phyloP scores from a whole-genome alignment of 2,329 filamentous ascomycete species.

The Colletotrichum theobromicola region DNA sequence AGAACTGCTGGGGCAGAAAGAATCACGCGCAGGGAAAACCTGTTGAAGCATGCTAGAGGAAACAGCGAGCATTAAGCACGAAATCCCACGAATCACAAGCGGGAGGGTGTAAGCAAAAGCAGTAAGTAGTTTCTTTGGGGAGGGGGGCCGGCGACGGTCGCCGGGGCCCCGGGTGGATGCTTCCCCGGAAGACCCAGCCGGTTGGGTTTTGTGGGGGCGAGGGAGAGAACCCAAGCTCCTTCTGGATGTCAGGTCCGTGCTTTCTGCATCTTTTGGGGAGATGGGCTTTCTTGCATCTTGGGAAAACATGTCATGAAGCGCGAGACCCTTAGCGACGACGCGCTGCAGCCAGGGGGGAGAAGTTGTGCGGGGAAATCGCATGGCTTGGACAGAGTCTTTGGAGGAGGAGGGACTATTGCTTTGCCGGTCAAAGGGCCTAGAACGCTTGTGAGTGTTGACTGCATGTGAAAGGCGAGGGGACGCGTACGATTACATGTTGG shows the following conservation, averaged over 20 bases:
- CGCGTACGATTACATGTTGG: background rate
- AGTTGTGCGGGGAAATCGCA: background rate
- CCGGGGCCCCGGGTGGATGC: background rate
- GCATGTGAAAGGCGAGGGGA: background rate
- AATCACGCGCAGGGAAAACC: background rate
- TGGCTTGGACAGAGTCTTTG: background rate
- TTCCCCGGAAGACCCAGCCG: background rate
- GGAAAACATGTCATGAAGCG: background rate
- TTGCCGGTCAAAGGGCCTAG: background rate
- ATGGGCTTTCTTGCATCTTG: background rate
- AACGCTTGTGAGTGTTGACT: background rate
- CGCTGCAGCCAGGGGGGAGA: background rate
- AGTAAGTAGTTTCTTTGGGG: background rate
- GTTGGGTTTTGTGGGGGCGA: background rate
- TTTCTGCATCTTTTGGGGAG: background rate
- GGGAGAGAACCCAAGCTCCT: background rate
- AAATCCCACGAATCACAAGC: background rate
- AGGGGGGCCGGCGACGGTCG: background rate
- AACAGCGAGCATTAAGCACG: background rate
- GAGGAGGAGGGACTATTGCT: background rate
- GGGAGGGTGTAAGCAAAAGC: background rate
- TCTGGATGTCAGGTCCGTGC: conserved; percentile 2
- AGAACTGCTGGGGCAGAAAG: background rate
- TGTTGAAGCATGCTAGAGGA: background rate
- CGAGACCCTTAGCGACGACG: background rate